Percentiles rank a stretch among this genome's conserved stretches.
Conservation (phyloP, 108 stramenopile species). For the Nitzschia palea region DNA sequence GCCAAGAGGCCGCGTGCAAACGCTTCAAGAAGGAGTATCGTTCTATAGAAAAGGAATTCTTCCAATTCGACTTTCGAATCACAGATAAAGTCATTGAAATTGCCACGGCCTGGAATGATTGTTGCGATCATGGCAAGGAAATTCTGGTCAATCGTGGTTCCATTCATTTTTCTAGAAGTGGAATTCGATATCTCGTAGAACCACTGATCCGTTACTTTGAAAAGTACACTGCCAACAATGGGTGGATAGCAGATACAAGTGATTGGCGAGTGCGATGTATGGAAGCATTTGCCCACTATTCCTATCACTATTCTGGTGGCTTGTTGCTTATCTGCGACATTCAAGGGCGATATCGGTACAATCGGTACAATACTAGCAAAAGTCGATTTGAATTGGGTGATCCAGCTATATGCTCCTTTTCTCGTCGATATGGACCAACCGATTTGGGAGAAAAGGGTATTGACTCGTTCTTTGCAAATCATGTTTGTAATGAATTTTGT, state of each 20-base stretch:
- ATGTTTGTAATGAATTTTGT: conserved; percentile 69
- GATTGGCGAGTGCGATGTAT: conserved; percentile 42
- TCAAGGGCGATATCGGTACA: conserved; percentile 59
- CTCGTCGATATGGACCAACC: conserved; percentile 53
- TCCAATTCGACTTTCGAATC: conserved; percentile 48
- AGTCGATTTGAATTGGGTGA: conserved; percentile 71
- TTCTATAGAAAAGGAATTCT: conserved; percentile 56
- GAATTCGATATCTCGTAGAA: conserved; percentile 61
- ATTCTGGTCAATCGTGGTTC: conserved; percentile 56
- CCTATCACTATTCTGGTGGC: conserved; percentile 65
- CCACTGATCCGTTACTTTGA: conserved; percentile 67
- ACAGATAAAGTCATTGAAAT: conserved; percentile 57
- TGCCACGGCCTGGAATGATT: conserved; percentile 65
- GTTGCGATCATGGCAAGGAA: conserved; percentile 50
- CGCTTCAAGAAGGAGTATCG: conserved; percentile 52
- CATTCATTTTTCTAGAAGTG: conserved; percentile 39
- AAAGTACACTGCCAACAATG: conserved; percentile 72
- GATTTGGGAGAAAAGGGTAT: conserved; percentile 78
- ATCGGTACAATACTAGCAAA: conserved; percentile 36
- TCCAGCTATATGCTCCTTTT: conserved; percentile 57
- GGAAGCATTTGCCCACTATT: conserved; percentile 78
- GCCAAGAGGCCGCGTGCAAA: conserved; percentile 67
- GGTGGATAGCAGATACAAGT: conserved; percentile 54
- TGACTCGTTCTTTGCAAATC: conserved; percentile 73
- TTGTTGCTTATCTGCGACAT: conserved; percentile 73